Evolutionary conservation across 2,329 filamentous ascomycete genomes (phyloP), one percentile per base, ranked within the genome.

Genomic region (Nannizziopsis arthrosporioides): DNA sequence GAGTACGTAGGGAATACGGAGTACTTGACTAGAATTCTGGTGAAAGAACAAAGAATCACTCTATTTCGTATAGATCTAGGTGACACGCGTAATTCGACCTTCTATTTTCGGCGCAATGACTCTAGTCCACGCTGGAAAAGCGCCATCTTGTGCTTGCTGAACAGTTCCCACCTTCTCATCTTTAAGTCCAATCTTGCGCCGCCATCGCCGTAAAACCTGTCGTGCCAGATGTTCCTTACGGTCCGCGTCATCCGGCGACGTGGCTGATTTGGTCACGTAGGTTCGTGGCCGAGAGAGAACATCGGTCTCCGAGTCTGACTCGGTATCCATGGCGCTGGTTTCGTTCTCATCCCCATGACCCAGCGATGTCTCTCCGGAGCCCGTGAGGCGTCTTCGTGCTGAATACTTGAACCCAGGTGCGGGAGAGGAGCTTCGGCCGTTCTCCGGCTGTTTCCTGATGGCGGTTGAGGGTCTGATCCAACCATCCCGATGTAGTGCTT

Each of bases 91-190:
- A 47, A 94, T 93, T 42, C 87, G 76, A 1, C 85, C 86, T 61
- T 94, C 87, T 7, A 90, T 52, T 49, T 76, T 75, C 0, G 88
- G 88, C 48, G 82, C 78, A 62, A 94, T 89, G 1, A 85, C 82
- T 52, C 77, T 78, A 7, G 85, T 90, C 86, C 87, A 94, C 54
- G 82, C 75, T 1, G 76, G 73, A 34, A 68, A 68, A 30, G 83
- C 79, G 44, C 80, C 75, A 0, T 69, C 74, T 44, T 79, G 71
- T 49, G 74, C 72, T 51, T 85, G 73, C 12, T 75, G 73, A 47
- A 69, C 62, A 12, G 58, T 58, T 50, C 77, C 75, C 36, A 69
- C 74, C 9, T 70, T 61, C 43, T 63, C 58, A 44, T 69, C 72
- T 50, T 80, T 71, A 15, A 93, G 68, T 0, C 80, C 79, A 0